Percentiles rank a stretch among this genome's conserved stretches.
phyloP scores from a whole-genome alignment of 768 basidiomycete genomes.

The Pisolithus orientalis region DNA sequence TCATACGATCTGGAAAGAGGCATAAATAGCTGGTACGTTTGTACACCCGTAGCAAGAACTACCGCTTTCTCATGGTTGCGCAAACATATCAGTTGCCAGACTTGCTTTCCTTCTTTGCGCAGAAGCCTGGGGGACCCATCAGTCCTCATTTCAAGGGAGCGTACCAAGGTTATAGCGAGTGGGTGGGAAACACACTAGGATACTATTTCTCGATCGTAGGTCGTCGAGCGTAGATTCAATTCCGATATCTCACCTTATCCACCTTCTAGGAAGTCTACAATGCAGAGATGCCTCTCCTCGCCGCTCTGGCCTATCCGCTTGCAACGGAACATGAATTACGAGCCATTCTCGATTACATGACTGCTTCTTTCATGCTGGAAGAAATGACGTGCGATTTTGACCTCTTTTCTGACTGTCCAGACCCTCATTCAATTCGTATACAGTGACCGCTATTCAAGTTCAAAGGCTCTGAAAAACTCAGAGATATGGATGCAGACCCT shows the following conservation, averaged over 20 bases:
- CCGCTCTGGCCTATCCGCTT: slow-evolving; percentile 18
- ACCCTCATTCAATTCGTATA: background rate
- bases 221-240: background rate
- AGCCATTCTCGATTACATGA: slow-evolving; percentile 24
- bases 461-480: slow-evolving; percentile 9
- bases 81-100: slow-evolving; percentile 20
- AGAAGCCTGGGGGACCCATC: slow-evolving; percentile 23
- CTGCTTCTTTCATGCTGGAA: slow-evolving; percentile 25
- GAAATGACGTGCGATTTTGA: slow-evolving; percentile 18
- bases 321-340: slow-evolving; percentile 16
- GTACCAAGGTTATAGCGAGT: slow-evolving; percentile 15
- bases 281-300: slow-evolving; percentile 21
- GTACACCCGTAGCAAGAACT: no score
- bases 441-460: slow-evolving; percentile 22
- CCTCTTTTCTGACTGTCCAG: background rate
- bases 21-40: background rate
- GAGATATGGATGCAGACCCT: slow-evolving; percentile 20
- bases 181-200: slow-evolving; percentile 18
- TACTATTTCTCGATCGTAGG: slow-evolving; percentile 18
- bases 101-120: slow-evolving; percentile 17
- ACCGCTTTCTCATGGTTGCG: slow-evolving; percentile 8
- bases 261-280: slow-evolving; percentile 19
- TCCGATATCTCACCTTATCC: background rate
- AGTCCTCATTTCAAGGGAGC: slow-evolving; percentile 20
- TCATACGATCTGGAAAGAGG: no score